phyloP scores from a whole-genome alignment of 2,329 filamentous ascomycete genomes.

The Tolypocladium tundrense region DNA sequence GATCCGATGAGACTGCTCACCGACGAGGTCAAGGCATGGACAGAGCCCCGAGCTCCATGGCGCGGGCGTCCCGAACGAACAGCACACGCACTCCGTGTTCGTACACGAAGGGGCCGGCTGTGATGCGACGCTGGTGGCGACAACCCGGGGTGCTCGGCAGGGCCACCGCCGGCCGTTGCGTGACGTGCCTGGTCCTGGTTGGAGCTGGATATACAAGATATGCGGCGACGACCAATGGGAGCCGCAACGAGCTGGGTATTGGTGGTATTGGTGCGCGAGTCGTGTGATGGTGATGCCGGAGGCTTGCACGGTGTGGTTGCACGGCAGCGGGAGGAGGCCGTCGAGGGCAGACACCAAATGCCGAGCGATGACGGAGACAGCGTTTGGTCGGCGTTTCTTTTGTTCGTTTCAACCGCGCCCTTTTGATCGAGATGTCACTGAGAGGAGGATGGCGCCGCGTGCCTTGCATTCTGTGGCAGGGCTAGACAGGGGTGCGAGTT shows the following conservation, averaged over 20 bases:
- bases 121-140: background rate
- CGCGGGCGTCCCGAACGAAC: background rate
- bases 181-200: constrained; percentile 2
- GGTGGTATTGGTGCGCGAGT: background rate
- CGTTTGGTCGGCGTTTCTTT: background rate
- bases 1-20: background rate
- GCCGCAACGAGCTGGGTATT: background rate
- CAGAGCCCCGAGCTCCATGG: background rate
- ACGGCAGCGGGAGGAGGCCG: background rate
- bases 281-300: background rate
- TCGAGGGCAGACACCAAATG: background rate
- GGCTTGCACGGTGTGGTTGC: background rate
- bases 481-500: background rate
- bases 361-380: background rate
- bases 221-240: background rate
- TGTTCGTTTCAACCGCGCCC: background rate
- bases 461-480: background rate
- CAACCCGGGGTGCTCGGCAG: background rate
- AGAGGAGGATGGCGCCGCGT: background rate
- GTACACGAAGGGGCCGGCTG: background rate
- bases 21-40: background rate
- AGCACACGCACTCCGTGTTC: background rate
- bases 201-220: background rate
- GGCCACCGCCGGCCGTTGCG: background rate
- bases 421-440: background rate